Base-by-base conservation (phyloP, 2,329 filamentous ascomycete genomes). In the Exophiala xenobiotica region DNA sequence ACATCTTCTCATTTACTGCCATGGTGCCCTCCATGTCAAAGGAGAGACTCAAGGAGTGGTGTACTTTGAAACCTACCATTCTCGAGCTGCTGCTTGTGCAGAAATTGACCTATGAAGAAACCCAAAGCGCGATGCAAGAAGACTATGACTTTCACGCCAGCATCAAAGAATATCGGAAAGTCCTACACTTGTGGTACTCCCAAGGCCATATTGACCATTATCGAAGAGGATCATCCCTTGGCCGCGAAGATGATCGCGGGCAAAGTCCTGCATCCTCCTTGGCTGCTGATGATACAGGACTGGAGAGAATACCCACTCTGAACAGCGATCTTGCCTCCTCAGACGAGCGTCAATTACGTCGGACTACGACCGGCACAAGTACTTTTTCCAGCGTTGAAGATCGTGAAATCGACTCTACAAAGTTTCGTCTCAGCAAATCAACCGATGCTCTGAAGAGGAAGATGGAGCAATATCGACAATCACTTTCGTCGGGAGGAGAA, bases 81-180 rank as follows among this genome's bases (percentile, higher is more conserved):
- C 44, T 57, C 16, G 50, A 49, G 16, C 33, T 33, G 22, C 44
- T 54, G 6, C 50, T 51, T 7, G 50, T 48, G 3, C 51, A 49
- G 14, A 51, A 46, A 9, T 33, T 54, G 4, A 46, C 20, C 18
- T 49, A 53, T 31, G 14, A 46, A 14, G 35, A 26, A 23, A 46
- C 41, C 5, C 31, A 46, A 14, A 29, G 29, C 14, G 20, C 16
- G 2, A 54, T 57, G 24, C 33, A 12, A 19, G 37, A 44, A 12
- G 54, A 57, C 11, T 46, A 57, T 20, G 47, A 47, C 14, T 54
- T 57, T 27, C 16, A 46, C 12, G 54, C 54, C 18, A 46, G 19
- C 7, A 19, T 45, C 12, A 43, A 49, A 12, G 47, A 51, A 20
- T 57, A 54, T 35, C 40, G 41, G 14, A 43, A 39, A 7, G 37